Percentiles rank a stretch among this genome's conserved stretches.
phyloP scores from a whole-genome alignment of 441 rosid genomes.

The Cnidoscolus chayamansa region DNA sequence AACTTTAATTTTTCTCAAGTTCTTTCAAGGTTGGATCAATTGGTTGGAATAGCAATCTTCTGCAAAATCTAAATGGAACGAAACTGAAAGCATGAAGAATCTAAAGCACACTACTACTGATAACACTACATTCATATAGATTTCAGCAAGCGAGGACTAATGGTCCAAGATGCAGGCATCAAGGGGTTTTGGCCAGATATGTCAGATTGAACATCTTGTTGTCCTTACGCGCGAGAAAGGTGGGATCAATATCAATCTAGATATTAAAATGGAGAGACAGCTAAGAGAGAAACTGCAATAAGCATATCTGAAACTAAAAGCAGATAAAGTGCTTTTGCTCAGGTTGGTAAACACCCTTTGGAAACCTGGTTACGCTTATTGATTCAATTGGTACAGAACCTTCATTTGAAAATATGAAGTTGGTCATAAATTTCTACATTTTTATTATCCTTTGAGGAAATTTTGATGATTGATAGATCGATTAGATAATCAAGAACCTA shows the following conservation, averaged over 20 bases:
- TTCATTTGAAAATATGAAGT: neutral
- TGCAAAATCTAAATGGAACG: neutral
- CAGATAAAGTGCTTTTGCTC: neutral
- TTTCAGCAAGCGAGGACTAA: too few species aligned
- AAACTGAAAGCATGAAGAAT: neutral
- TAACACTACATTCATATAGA: neutral
- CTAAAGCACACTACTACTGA: neutral
- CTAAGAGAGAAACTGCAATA: neutral
- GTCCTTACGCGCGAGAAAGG: neutral
- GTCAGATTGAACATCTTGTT: neutral
- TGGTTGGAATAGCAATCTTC: neutral
- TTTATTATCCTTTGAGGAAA: neutral
- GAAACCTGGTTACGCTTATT: neutral
- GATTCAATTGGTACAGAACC: neutral
- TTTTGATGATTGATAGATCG: neutral
- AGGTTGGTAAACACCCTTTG: neutral
- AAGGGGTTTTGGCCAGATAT: neutral
- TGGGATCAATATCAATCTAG: neutral
- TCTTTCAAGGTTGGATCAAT: constrained; percentile 4
- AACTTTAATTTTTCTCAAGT: neutral
- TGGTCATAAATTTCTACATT: neutral
- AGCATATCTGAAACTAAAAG: neutral
- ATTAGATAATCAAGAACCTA: constrained; percentile 1
- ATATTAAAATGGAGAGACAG: neutral
- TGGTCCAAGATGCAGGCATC: too few species aligned